Evolutionary conservation across 495 filamentous ascomycete genomes (phyloP), one percentile per base, ranked within the genome.

Genomic region (Cercophora sp.): DNA sequence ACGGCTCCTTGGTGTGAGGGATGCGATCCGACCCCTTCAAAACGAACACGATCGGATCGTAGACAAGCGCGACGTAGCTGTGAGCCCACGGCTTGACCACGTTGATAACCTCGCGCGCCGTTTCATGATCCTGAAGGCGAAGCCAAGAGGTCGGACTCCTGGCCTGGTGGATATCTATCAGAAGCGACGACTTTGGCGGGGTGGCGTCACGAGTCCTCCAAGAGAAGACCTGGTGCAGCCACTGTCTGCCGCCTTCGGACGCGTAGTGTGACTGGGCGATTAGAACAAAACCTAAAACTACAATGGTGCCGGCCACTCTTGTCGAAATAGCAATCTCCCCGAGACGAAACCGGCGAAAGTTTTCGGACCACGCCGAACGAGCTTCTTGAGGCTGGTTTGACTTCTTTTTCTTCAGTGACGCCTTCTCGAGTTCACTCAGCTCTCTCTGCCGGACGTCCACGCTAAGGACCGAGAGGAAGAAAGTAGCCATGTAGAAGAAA

Each of bases 381-480:
- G 58, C 39, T 5, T 55, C 48, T 5, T 24, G 25, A 0, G 54
- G 54, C 1, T 49, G 36, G 4, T 59, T 20, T n/a, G 55, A 54
- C 20, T 63, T 71, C 24, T 58, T 61, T 18, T 62, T 54, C n/a
- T 60, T 66, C 11, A 70, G 55, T 1, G 72, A 70, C 5, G 68
- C 68, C 51, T 71, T 78, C 18, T 73, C 75, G 15, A 78, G 60
- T 45, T 77, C 74, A 24, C 68, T 69, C 0, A 89, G 73, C 70
- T 88, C 86, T 42, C 83, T 76, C 54, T 86, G 77, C 3, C 79
- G 79, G 18, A 89, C 82, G 52, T 89, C 86, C 48, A 89, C 81
- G 57, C 84, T 88, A 18, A 89, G 72, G 31, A 89, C 84, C 4
- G 85, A 76, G 15, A 86, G 72, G 59, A 89, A 87, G 67, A 86